These are phyloP conservation scores for Effrenium voratum DNA, from an alignment of 73 alveolate species.

Conservation along the genomic window DNA sequence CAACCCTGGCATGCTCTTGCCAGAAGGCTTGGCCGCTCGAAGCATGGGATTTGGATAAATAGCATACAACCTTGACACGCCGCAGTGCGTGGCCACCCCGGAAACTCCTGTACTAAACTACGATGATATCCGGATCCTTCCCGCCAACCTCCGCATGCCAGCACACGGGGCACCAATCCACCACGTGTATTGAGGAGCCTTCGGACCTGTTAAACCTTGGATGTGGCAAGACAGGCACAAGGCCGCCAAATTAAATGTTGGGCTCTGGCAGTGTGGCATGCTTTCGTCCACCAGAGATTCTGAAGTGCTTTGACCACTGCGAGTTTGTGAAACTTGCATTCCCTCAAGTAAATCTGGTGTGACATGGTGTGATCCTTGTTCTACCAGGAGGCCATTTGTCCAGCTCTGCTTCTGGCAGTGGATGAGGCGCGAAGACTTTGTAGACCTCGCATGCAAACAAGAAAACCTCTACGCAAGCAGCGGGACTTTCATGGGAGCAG, in stretches of 20 bases:
- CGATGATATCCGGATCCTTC: too few species aligned
- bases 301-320: not conserved
- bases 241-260: not conserved
- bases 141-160: conserved; percentile 42
- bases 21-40: too few species aligned
- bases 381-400: conserved; percentile 52
- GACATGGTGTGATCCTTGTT: not conserved
- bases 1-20: too few species aligned
- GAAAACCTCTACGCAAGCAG: too few species aligned
- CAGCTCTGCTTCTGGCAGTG: conserved; percentile 86
- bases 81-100: too few species aligned
- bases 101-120: too few species aligned
- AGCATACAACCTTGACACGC: too few species aligned
- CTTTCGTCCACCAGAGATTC: not conserved
- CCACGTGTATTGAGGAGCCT: conserved; percentile 55
- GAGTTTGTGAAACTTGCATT: too few species aligned
- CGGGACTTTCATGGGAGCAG: too few species aligned
- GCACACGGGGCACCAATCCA: conserved; percentile 42
- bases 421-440: conserved; percentile 88
- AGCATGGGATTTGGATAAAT: too few species aligned
- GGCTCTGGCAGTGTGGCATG: not conserved
- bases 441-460: conserved; percentile 54
- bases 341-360: too few species aligned
- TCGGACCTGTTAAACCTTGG: conserved; percentile 52
- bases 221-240: not conserved